Evolutionary conservation across 495 filamentous ascomycete species (phyloP).

Genomic region (Tetracladium marchalianum): DNA sequence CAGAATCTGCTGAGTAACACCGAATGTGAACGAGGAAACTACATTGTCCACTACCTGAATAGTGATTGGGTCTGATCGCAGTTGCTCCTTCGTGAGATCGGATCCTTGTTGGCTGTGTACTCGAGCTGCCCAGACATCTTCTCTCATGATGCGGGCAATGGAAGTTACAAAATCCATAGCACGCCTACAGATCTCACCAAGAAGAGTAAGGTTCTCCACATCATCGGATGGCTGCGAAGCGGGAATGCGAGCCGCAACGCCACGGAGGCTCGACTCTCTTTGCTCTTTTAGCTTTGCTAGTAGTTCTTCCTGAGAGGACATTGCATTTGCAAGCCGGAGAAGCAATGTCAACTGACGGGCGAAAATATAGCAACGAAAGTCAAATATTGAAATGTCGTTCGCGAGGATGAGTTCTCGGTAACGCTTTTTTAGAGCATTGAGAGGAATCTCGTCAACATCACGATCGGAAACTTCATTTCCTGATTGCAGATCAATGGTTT

Average conservation of each 20-base stretch:
- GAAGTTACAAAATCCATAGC: constrained; percentile 73
- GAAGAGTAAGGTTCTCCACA: constrained; percentile 61
- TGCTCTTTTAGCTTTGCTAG: constrained; percentile 48
- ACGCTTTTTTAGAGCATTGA: constrained; percentile 64
- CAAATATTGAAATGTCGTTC: constrained; percentile 96
- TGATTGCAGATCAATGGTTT: constrained; percentile 37
- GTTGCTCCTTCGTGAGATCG: constrained; percentile 12
- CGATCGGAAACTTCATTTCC: constrained; percentile 19
- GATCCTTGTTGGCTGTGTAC: constrained; percentile 16
- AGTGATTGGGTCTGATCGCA: constrained; percentile 21
- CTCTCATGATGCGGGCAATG: constrained; percentile 64
- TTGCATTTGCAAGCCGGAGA: constrained; percentile 68
- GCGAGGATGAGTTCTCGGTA: constrained; percentile 89
- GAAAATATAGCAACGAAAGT: constrained; percentile 93
- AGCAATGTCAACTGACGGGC: constrained; percentile 77
- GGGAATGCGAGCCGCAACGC: constrained; percentile 38
- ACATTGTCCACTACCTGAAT: constrained; percentile 65
- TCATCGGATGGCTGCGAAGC: constrained; percentile 40
- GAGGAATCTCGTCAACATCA: constrained; percentile 43
- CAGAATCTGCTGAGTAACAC: constrained; percentile 66
- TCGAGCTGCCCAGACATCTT: constrained; percentile 52
- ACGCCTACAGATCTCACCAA: constrained; percentile 72
- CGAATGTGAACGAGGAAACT: constrained; percentile 77
- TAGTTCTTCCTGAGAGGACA: constrained; percentile 43
- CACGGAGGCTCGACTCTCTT: constrained; percentile 38